Evolutionary conservation across 1,284 basidiomycete genomes (phyloP), one percentile per base, ranked within the genome.

Genomic region (Puccinia coronata): DNA sequence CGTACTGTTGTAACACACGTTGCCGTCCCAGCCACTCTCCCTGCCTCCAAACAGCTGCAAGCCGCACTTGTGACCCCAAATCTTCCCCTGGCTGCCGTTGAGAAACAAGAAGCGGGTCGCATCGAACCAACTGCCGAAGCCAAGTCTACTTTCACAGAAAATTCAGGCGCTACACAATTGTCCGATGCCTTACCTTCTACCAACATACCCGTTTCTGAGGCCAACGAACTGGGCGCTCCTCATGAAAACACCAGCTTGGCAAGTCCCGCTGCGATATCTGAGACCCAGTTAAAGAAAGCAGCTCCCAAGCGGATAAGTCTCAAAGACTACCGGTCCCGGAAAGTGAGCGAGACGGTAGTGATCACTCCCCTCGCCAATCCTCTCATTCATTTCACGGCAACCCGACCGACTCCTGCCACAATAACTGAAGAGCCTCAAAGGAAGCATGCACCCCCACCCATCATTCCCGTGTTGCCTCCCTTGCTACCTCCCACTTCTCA

Each of bases 291-390:
- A 14, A 20, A 28, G 16, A 78, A 74, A 59, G 55, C 61, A 55
- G 43, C 80, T 20, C 80, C 80, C 18, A 81, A 81, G 41, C 80
- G 80, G 31, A 81, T 81, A 34, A 81, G 80, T 47, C 49, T 81
- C 31, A 81, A 81, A 36, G 80, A 81, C 36, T 81, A 81, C 51
- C 39, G 80, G 43, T 81, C 80, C 12, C 72, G 80, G 23, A 75
- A 69, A 81, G 72, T 36, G 8, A 63, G 63, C 34, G 80, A 81
- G 47, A 25, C 80, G 20, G 71, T 75, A 16, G 57, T 31, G 16
- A 55, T 71, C 18, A 49, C 69, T 6, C 70, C 59, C 69, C 25
- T 72, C n/a, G 31, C 70, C 25, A 80, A 73, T 65, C 55, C 55
- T 57, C 41, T 61, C 53, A 71, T 80, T 36, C 63, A 70, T 39